Evolutionary conservation across 2,329 filamentous ascomycete species (phyloP).

Genomic region (Neocatenulostroma microsporum): DNA sequence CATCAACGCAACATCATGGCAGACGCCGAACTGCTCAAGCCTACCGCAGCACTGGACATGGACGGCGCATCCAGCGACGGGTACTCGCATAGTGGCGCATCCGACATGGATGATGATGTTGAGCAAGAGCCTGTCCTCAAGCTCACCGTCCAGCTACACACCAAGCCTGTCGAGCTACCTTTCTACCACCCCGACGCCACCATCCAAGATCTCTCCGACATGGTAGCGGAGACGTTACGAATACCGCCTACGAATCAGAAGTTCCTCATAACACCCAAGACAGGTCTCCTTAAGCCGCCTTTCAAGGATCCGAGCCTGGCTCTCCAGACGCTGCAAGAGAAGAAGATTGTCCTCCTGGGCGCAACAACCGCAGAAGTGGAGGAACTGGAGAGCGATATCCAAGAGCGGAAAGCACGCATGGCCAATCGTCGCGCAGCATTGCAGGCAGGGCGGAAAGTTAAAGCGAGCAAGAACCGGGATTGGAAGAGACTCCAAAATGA

Average conservation of each 20-base stretch:
- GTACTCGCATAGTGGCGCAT: slow-evolving; percentile 3
- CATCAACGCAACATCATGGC: too few species aligned
- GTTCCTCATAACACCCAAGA: slow-evolving; percentile 56
- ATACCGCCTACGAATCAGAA: slow-evolving; percentile 61
- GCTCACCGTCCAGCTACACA: slow-evolving; percentile 50
- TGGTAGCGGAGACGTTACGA: slow-evolving; percentile 49
- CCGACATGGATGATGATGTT: slow-evolving; percentile 11
- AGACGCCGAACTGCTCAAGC: too few species aligned
- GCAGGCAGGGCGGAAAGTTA: slow-evolving; percentile 31
- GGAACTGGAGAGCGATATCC: slow-evolving; percentile 45
- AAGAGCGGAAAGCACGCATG: slow-evolving; percentile 44
- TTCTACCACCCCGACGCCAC: slow-evolving; percentile 44
- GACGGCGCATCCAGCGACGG: slow-evolving; percentile 1
- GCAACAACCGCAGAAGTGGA: slow-evolving; percentile 52
- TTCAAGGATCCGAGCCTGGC: slow-evolving; percentile 52
- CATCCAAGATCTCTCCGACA: slow-evolving; percentile 51
- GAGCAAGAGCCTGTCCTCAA: slow-evolving; percentile 26
- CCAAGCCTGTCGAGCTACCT: slow-evolving; percentile 41
- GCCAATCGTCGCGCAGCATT: slow-evolving; percentile 32
- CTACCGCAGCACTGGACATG: neutral
- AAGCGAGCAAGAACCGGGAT: slow-evolving; percentile 32
- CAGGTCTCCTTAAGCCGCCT: slow-evolving; percentile 56
- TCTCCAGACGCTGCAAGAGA: slow-evolving; percentile 44
- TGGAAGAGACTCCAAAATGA: slow-evolving; percentile 49
- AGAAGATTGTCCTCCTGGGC: slow-evolving; percentile 60